Evolutionary conservation across 2,329 filamentous ascomycete genomes (phyloP).

Genomic region (Ophiognomonia clavigignenti-juglandacearum): DNA sequence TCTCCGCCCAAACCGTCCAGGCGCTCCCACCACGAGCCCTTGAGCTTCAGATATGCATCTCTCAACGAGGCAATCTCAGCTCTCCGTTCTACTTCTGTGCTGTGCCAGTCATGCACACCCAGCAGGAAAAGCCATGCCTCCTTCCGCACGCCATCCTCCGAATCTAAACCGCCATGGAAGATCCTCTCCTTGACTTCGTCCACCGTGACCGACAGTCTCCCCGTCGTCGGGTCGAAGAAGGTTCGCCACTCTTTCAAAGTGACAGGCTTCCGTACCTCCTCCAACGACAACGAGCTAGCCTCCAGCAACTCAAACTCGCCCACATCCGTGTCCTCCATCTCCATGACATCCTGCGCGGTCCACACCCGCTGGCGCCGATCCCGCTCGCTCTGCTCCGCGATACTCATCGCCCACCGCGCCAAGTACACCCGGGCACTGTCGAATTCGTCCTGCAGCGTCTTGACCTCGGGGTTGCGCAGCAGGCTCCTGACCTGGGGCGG

Average conservation of each 20-base stretch:
- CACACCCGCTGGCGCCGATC: constrained; percentile 84
- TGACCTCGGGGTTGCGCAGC: constrained; percentile 87
- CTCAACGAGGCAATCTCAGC: constrained; percentile 78
- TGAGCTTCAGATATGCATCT: constrained; percentile 91
- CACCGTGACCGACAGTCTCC: constrained; percentile 70
- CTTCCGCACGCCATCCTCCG: constrained; percentile 88
- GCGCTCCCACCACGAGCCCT: constrained; percentile 94
- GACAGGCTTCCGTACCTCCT: constrained; percentile 72
- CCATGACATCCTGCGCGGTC: constrained; percentile 87
- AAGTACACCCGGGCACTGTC: constrained; percentile 93
- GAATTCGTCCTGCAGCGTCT: constrained; percentile 93
- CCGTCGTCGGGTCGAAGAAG: constrained; percentile 76
- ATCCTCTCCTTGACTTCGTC: constrained; percentile 97
- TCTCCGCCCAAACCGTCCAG: constrained; percentile 78
- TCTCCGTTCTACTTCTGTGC: constrained; percentile 77
- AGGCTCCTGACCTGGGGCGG: constrained; percentile 83
- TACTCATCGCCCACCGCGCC: constrained; percentile 96
- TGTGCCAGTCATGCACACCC: constrained; percentile 91
- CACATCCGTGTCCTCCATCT: constrained; percentile 90
- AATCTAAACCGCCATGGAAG: constrained; percentile 87
- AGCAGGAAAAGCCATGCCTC: constrained; percentile 95
- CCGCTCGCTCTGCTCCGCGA: constrained; percentile 91
- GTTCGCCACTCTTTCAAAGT: constrained; percentile 83
- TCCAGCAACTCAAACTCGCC: constrained; percentile 95
- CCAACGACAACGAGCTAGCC: constrained; percentile 67